phyloP scores from a whole-genome alignment of 2,329 filamentous ascomycete genomes.

The Emmonsiellopsis sp. region DNA sequence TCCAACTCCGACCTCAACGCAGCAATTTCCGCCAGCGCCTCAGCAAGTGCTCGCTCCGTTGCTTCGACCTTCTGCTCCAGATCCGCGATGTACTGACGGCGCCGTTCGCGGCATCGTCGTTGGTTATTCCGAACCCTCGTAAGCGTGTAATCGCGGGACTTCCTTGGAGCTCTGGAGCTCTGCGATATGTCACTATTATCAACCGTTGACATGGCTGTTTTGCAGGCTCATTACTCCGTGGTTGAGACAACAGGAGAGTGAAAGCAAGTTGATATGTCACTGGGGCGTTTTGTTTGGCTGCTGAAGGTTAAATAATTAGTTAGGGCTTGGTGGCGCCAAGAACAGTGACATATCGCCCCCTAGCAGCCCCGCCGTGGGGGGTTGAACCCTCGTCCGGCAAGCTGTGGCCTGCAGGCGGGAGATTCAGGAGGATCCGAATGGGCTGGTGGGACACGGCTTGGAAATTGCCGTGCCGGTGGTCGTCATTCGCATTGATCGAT shows the following conservation, averaged over 20 bases:
- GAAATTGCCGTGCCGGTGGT: background rate
- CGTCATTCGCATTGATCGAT: background rate
- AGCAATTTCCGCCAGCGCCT: background rate
- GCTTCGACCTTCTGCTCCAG: conserved; percentile 15
- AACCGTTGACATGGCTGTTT: background rate
- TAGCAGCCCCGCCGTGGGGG: background rate
- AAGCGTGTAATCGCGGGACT: conserved; percentile 1
- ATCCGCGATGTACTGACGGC: conserved; percentile 15
- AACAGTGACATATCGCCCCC: conserved; percentile 1
- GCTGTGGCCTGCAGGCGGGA: too few relatives aligned
- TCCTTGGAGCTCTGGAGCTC: background rate
- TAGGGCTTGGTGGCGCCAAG: background rate
- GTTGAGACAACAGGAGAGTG: background rate
- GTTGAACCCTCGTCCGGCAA: too few relatives aligned
- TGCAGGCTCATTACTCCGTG: background rate
- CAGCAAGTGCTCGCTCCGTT: conserved; percentile 3
- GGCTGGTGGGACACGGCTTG: too few relatives aligned
- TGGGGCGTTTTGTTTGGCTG: background rate
- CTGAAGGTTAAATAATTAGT: background rate
- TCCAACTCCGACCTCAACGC: background rate
- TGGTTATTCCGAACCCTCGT: conserved; percentile 18
- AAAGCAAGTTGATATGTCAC: background rate
- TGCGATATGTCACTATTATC: background rate
- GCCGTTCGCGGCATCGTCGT: conserved; percentile 16
- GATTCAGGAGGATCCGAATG: too few relatives aligned